Percentiles rank a stretch among this genome's conserved stretches.
phyloP scores from a whole-genome alignment of 2,329 filamentous ascomycete genomes.

The Fusarium verticillioides region DNA sequence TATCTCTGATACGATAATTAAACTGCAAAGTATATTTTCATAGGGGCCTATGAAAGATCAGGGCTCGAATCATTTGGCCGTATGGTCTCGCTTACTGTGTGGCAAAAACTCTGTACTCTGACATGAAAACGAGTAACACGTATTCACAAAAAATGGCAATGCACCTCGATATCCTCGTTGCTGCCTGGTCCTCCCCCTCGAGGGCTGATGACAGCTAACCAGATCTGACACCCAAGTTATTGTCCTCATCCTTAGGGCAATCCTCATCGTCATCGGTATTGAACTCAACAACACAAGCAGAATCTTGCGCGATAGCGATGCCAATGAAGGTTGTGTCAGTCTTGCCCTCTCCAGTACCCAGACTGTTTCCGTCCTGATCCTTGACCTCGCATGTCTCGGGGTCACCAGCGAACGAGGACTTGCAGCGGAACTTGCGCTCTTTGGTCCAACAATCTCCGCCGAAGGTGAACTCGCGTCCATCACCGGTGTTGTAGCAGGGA shows the following conservation, averaged over 20 bases:
- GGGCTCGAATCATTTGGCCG: too few relatives aligned
- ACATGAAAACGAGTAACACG: neutral
- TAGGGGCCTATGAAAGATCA: neutral
- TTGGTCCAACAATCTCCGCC: constrained; percentile 8
- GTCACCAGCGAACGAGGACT: neutral
- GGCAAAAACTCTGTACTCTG: neutral
- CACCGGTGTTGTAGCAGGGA: neutral
- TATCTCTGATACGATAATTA: neutral
- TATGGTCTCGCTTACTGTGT: neutral
- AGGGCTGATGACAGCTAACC: neutral
- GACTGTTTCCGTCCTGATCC: constrained; percentile 7
- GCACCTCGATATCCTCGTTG: too few relatives aligned
- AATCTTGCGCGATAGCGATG: constrained; percentile 8
- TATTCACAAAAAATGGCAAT: neutral
- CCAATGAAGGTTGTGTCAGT: constrained; percentile 12
- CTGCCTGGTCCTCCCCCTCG: accelerated
- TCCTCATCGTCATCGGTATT: constrained; percentile 7
- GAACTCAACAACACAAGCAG: constrained; percentile 18
- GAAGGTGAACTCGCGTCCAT: constrained; percentile 6
- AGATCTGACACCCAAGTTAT: neutral
- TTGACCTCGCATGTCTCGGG: constrained; percentile 10
- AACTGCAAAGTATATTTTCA: neutral
- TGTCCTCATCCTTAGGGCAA: constrained; percentile 5
- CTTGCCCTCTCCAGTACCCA: constrained; percentile 8
- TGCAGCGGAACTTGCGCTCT: constrained; percentile 13